Conservation (phyloP, 129 eudicot species). For the Glebionis coronaria region DNA sequence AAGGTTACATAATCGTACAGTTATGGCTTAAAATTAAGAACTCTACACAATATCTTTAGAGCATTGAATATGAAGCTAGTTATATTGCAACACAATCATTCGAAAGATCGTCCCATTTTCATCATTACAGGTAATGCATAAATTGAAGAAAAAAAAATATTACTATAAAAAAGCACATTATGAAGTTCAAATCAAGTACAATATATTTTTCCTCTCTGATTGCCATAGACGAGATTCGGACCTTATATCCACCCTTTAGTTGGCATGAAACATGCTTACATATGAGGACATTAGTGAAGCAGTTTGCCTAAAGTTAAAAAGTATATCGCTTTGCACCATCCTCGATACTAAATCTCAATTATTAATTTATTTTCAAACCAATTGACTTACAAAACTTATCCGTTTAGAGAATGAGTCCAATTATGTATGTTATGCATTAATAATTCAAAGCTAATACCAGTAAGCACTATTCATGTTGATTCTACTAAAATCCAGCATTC, state of each 20-base stretch:
- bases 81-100: slow-evolving; percentile 21
- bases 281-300: slow-evolving; percentile 6
- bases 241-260: slow-evolving; percentile 20
- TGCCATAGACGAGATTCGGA: slow-evolving; percentile 20
- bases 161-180: slow-evolving; percentile 1
- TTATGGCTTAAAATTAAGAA: slow-evolving; percentile 4
- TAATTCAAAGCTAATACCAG: not conserved
- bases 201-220: not conserved
- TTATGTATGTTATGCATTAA: too few species aligned
- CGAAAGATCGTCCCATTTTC: slow-evolving; percentile 7
- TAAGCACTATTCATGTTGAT: slow-evolving; percentile 13
- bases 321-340: slow-evolving; percentile 12
- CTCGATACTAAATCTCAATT: slow-evolving; percentile 2
- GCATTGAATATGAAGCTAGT: slow-evolving; percentile 2
- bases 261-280: slow-evolving; percentile 21
- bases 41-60: slow-evolving; percentile 8
- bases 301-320: slow-evolving; percentile 16
- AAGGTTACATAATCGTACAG: slow-evolving; percentile 16
- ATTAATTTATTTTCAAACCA: slow-evolving; percentile 7
- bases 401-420: too few species aligned
- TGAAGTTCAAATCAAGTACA: slow-evolving; percentile 3
- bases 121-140: slow-evolving; percentile 21
- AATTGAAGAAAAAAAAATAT: slow-evolving; percentile 6
- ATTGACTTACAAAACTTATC: too few species aligned
- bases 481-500: not conserved